phyloP scores from a whole-genome alignment of 1,139 yeast genomes.

The Groenewaldozyma sp. region DNA sequence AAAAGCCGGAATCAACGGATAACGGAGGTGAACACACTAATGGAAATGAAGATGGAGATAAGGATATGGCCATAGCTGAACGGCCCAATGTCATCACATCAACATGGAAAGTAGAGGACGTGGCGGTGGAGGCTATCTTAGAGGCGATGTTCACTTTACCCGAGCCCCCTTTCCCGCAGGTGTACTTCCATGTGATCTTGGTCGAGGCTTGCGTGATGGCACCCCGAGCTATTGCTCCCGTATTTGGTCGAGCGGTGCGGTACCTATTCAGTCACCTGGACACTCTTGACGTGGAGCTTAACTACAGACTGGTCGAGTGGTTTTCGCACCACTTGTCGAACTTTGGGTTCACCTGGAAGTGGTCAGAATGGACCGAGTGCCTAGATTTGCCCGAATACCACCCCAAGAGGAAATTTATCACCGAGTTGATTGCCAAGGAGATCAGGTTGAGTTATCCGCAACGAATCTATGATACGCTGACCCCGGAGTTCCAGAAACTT shows the following conservation, averaged over 20 bases:
- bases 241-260: constrained; percentile 87
- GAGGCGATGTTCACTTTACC: constrained; percentile 75
- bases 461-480: constrained; percentile 66
- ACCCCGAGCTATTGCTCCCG: constrained; percentile 90
- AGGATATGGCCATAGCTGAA: constrained; percentile 31
- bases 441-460: constrained; percentile 64
- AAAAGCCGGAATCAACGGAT: constrained; percentile 28
- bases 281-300: constrained; percentile 65
- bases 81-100: constrained; percentile 18
- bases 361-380: constrained; percentile 75
- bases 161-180: constrained; percentile 50
- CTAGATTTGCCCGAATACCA: constrained; percentile 38
- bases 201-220: constrained; percentile 82
- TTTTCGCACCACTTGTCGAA: constrained; percentile 88
- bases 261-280: constrained; percentile 64
- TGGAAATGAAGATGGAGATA: constrained; percentile 9
- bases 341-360: constrained; percentile 94
- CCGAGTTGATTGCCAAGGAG: constrained; percentile 75
- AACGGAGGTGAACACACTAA: constrained; percentile 14
- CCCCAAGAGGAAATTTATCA: constrained; percentile 68
- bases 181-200: constrained; percentile 79
- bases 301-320: constrained; percentile 78
- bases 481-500: constrained; percentile 51
- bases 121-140: constrained; percentile 75
- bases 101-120: constrained; percentile 89